phyloP scores from a whole-genome alignment of 768 basidiomycete species.

The Suillus subluteus region DNA sequence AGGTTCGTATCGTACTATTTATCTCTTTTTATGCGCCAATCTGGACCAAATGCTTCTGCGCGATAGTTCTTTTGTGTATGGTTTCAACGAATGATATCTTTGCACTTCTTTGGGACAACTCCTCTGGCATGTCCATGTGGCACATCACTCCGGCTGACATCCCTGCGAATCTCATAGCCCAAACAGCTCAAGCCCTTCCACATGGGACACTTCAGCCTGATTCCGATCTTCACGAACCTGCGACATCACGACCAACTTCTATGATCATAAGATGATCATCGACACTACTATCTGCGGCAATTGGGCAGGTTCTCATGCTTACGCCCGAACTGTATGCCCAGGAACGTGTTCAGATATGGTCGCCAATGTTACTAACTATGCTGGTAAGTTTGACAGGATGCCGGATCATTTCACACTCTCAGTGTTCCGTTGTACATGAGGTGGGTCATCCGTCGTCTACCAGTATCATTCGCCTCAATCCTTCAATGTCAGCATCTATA shows the following conservation, averaged over 20 bases:
- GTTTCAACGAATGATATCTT: slow-evolving; percentile 54
- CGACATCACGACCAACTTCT: slow-evolving; percentile 53
- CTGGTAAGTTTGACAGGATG: slow-evolving; percentile 35
- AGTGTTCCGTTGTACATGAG: slow-evolving; percentile 41
- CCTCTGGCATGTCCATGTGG: slow-evolving; percentile 57
- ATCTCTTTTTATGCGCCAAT: slow-evolving; percentile 22
- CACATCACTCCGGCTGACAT: slow-evolving; percentile 55
- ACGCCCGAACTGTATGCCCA: slow-evolving; percentile 35
- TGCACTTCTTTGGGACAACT: slow-evolving; percentile 53
- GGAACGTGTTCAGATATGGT: slow-evolving; percentile 53
- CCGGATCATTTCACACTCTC: neutral
- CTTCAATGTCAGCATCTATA: neutral
- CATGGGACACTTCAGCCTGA: slow-evolving; percentile 57
- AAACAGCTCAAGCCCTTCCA: slow-evolving; percentile 47
- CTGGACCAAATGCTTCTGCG: slow-evolving; percentile 32
- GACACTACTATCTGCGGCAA: slow-evolving; percentile 39
- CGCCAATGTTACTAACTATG: slow-evolving; percentile 59
- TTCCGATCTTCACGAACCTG: slow-evolving; percentile 53
- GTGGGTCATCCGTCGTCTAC: slow-evolving; percentile 60
- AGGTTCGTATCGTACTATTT: slow-evolving; percentile 5
- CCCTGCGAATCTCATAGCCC: slow-evolving; percentile 51
- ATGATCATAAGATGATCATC: slow-evolving; percentile 50
- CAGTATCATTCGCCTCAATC: slow-evolving; percentile 24
- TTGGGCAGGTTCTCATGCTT: slow-evolving; percentile 29
- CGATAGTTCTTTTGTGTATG: slow-evolving; percentile 42